phyloP scores from a whole-genome alignment of 108 stramenopile genomes.

The Cyclostephanos tholiformis region DNA sequence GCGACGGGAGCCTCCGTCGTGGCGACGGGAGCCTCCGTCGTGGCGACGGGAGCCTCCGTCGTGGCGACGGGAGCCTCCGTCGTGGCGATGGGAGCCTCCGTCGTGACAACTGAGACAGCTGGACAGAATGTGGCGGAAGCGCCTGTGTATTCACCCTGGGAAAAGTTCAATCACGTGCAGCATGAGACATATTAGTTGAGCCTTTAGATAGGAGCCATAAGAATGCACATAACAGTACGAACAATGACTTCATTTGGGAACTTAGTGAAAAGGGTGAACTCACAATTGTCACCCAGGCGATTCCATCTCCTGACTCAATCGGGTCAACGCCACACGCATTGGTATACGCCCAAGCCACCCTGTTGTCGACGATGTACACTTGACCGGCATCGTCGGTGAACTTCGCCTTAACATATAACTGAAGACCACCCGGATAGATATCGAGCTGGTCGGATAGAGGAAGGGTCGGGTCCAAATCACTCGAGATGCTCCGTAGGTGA shows the following conservation, averaged over 20 bases:
- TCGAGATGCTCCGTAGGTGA: conserved; percentile 25
- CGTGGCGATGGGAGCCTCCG: no score
- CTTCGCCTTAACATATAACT: conserved; percentile 16
- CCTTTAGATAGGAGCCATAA: neutral
- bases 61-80: neutral
- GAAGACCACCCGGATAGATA: conserved; percentile 28
- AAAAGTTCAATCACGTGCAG: neutral
- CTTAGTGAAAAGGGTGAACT: neutral
- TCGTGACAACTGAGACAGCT: no score
- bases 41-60: neutral
- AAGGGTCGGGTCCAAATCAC: conserved; percentile 16
- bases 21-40: neutral
- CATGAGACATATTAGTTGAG: neutral
- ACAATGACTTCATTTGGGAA: neutral
- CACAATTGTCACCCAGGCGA: conserved; percentile 35
- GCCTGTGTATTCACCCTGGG: conserved; percentile 9
- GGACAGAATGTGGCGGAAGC: conserved; percentile 26
- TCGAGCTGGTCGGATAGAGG: conserved; percentile 25
- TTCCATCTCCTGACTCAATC: conserved; percentile 28
- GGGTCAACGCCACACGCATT: conserved; percentile 25
- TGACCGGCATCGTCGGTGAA: conserved; percentile 4
- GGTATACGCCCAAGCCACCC: conserved; percentile 37
- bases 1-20: conserved; percentile 19
- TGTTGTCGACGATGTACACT: conserved; percentile 13
- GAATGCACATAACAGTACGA: neutral